phyloP scores from a whole-genome alignment of 108 stramenopile genomes.

The Craspedostauros australis region DNA sequence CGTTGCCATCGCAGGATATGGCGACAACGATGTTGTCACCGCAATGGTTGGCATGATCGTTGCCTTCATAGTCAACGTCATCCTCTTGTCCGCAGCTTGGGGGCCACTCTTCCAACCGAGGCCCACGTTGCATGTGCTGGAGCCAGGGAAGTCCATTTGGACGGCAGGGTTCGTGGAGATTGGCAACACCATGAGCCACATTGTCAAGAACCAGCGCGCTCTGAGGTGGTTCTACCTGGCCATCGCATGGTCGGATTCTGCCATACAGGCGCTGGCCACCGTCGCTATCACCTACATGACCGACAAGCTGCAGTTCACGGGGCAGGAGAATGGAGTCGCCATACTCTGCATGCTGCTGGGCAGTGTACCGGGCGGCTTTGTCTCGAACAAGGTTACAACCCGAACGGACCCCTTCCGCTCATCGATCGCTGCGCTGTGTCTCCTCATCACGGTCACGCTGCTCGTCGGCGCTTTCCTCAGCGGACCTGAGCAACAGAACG shows the following conservation, averaged over 20 bases:
- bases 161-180: conserved; percentile 41
- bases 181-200: conserved; percentile 24
- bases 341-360: conserved; percentile 29
- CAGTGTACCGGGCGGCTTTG: conserved; percentile 40
- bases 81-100: conserved; percentile 37
- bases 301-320: conserved; percentile 33
- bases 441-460: conserved; percentile 10
- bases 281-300: conserved; percentile 45
- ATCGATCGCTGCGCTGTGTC: conserved; percentile 12
- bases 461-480: conserved; percentile 24
- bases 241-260: conserved; percentile 42
- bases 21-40: conserved; percentile 34
- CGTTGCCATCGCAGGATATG: conserved; percentile 13
- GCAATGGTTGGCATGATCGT: conserved; percentile 36
- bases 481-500: conserved; percentile 40
- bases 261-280: conserved; percentile 32
- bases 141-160: conserved; percentile 25
- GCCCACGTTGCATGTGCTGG: conserved; percentile 31
- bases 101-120: conserved; percentile 36
- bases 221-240: conserved; percentile 50
- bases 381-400: conserved; percentile 10
- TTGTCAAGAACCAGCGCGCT: conserved; percentile 20
- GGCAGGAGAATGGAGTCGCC: conserved; percentile 39
- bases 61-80: conserved; percentile 27
- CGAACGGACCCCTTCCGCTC: conserved; percentile 27